Evolutionary conservation across 441 rosid genomes (phyloP), one percentile per base, ranked within the genome.

Genomic region (Erysimum cheiri): DNA sequence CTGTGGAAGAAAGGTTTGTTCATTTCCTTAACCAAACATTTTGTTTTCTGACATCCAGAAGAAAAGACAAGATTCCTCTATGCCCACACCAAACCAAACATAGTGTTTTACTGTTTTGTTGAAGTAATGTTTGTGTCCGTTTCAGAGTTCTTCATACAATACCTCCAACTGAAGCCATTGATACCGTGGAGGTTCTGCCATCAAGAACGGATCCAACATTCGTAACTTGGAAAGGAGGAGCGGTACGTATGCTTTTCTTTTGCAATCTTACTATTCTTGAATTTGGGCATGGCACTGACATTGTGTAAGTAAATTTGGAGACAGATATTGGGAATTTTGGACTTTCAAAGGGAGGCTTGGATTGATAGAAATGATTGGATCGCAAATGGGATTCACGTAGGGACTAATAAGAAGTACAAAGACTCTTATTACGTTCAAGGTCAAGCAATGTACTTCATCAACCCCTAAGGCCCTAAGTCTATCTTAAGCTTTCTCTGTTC

Each of bases 321-420:
- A 43, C 80, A 96, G 97, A 81, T 96, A 72, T 85, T 96, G 67
- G 97, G 97, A 72, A 74, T 92, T 40, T 84, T 93, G 44, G 99
- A 96, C 72, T 83, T 91, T 70, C 88, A 89, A 33, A 87, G 97
- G 24, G 98, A 96, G 64, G 97, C 96, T 13, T 96, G 98, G 97
- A 74, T 96, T 59, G 87, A 87, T 56, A 81, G 91, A 37, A 90
- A 80, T 39, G 97, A 96, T 50, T 96, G 99, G 99, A 87, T 89
- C 70, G 80, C 78, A 29, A 91, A 80, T 54, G 98, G 98, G 64
- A 83, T 96, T 72, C 87, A 84, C 69, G 39, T 85, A 8, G 96
- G 94, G 10, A 86, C 84, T 64, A 85, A 85, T 69, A 87, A 88
- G 77, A 96, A 93, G 84, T 93, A 96, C 81, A 91, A 83, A 82